These are phyloP conservation scores for Pontederia crassipes DNA, from an alignment of 176 grass and related monocot genomes.

Conservation along the genomic window DNA sequence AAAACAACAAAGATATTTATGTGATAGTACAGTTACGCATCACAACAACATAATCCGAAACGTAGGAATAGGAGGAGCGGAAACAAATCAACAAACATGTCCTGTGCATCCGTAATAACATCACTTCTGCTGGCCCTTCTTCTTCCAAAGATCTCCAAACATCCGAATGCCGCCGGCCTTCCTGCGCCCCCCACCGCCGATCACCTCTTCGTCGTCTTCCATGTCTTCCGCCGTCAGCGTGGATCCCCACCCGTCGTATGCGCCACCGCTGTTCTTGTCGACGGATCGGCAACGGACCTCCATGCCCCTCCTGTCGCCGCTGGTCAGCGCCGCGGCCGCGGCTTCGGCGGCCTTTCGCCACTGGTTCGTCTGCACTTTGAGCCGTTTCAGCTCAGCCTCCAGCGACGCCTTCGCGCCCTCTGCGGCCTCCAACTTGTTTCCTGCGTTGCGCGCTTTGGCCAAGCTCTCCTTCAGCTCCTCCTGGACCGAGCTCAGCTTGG, in stretches of 20 bases:
- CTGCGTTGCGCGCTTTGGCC: background rate
- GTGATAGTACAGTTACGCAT: constrained; percentile 7
- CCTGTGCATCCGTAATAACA: background rate
- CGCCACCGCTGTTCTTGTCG: constrained; percentile 33
- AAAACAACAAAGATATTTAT: constrained; percentile 7
- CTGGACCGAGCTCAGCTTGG: constrained; percentile 2
- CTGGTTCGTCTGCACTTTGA: constrained; percentile 81
- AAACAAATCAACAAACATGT: background rate
- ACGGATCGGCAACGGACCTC: constrained; percentile 14
- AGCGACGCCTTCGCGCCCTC: constrained; percentile 39
- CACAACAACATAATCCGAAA: constrained; percentile 15
- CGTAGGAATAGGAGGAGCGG: background rate
- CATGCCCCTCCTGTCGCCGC: constrained; percentile 32
- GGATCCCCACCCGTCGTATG: constrained; percentile 32
- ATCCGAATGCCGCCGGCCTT: constrained; percentile 60
- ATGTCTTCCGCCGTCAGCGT: constrained; percentile 24
- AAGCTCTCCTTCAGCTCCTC: constrained; percentile 26
- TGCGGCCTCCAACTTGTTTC: constrained; percentile 28
- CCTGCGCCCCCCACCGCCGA: constrained; percentile 42
- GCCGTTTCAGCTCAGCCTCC: constrained; percentile 61
- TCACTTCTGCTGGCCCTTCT: constrained; percentile 51
- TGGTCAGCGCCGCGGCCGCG: constrained; percentile 49
- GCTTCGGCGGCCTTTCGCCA: constrained; percentile 93
- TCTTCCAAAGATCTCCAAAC: constrained; percentile 95
- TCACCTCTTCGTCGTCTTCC: constrained; percentile 50